Percentiles rank a stretch among this genome's conserved stretches.
Conservation (phyloP, 2,329 filamentous ascomycete genomes). For the Gaeumannomyces tritici region DNA sequence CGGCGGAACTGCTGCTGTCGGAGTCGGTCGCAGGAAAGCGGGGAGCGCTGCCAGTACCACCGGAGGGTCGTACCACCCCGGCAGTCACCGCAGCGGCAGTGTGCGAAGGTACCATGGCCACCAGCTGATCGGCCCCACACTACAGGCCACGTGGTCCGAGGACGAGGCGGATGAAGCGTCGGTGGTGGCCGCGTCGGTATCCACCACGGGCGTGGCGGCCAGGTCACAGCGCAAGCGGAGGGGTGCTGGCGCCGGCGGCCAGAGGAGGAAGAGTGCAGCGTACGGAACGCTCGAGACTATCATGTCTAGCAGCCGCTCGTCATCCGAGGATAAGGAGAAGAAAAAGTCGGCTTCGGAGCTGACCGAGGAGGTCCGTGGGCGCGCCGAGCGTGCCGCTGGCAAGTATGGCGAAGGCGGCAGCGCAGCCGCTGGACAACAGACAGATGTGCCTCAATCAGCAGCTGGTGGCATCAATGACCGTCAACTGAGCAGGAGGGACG, state of each 20-base stretch:
- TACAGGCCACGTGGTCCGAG: constrained; percentile 48
- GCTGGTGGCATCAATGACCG: background rate
- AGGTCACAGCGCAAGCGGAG: constrained; percentile 29
- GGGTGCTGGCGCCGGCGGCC: constrained; percentile 18
- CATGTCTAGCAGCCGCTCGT: constrained; percentile 56
- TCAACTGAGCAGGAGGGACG: background rate
- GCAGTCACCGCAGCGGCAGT: background rate
- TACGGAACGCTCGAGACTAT: constrained; percentile 58
- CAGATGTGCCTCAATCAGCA: background rate
- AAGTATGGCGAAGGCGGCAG: background rate
- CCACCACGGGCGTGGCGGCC: background rate
- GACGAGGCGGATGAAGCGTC: constrained; percentile 31
- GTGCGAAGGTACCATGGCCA: constrained; percentile 10
- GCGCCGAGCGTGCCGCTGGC: constrained; percentile 17
- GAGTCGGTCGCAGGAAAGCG: background rate
- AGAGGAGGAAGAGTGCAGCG: constrained; percentile 39
- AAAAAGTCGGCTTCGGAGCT: constrained; percentile 50
- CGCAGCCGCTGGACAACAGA: background rate
- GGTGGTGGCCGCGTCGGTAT: constrained; percentile 9
- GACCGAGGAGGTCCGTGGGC: constrained; percentile 42
- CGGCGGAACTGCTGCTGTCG: constrained; percentile 1
- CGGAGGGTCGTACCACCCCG: constrained; percentile 5
- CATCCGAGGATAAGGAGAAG: constrained; percentile 51
- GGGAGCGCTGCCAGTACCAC: background rate
- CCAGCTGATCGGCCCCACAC: constrained; percentile 36